Evolutionary conservation across 139 green algal genomes (phyloP).

Genomic region (Chlorella ohadii): DNA sequence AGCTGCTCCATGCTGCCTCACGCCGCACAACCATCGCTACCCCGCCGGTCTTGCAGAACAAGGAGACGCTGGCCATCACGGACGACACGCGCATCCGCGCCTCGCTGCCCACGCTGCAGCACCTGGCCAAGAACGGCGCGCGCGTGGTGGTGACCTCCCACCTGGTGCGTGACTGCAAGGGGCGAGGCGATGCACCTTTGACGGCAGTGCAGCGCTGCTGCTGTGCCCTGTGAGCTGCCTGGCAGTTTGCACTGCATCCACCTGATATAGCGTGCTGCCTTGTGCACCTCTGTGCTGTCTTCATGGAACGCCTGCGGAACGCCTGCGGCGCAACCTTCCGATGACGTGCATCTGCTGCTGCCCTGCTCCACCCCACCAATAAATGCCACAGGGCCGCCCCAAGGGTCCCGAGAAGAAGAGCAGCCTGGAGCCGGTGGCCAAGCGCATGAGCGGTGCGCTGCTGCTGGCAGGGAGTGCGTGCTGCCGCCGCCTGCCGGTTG

Average conservation of each 20-base stretch:
- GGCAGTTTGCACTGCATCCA: neutral
- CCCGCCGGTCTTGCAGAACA: too few species aligned
- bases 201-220: neutral
- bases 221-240: neutral
- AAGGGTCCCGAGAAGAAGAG: constrained; percentile 96
- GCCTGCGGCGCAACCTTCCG: too few species aligned
- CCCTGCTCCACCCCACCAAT: too few species aligned
- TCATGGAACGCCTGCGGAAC: too few species aligned
- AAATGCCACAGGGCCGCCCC: constrained; percentile 73
- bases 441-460: constrained; percentile 63
- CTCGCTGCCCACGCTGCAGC: constrained; percentile 85
- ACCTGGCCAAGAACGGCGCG: constrained; percentile 91
- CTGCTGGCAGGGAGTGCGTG: constrained; percentile 81
- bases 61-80: constrained; percentile 83
- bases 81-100: constrained; percentile 97
- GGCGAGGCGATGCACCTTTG: neutral
- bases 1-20: too few species aligned
- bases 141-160: constrained; percentile 97
- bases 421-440: constrained; percentile 61
- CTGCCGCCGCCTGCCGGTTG: too few species aligned
- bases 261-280: too few species aligned
- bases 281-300: too few species aligned
- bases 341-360: too few species aligned
- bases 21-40: too few species aligned
- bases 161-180: constrained; percentile 70